Conservation (phyloP, 129 eudicot genomes). For the Escallonia herrerae region DNA sequence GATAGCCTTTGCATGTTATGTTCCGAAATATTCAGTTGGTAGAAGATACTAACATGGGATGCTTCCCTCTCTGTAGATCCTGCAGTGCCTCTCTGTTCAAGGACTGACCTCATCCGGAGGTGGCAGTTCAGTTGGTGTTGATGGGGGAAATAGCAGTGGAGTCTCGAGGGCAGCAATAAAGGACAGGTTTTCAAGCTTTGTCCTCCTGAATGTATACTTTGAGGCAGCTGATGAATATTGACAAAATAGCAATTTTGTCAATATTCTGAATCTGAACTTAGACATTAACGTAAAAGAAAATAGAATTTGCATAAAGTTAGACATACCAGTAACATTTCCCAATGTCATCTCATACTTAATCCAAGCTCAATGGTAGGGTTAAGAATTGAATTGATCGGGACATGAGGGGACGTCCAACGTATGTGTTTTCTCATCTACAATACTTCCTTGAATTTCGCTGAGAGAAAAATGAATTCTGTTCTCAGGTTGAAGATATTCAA, state of each 20-base stretch:
- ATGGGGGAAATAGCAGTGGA: constrained; percentile 89
- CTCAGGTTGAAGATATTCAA: constrained; percentile 81
- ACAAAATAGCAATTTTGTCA: too few species aligned
- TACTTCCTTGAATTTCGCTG: background rate
- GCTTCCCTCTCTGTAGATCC: constrained; percentile 43
- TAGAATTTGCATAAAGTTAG: background rate
- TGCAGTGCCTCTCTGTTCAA: constrained; percentile 80
- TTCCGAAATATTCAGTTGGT: background rate
- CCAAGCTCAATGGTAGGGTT: background rate
- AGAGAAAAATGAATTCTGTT: background rate
- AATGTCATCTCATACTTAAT: background rate
- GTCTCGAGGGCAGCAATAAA: constrained; percentile 80
- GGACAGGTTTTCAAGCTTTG: constrained; percentile 37
- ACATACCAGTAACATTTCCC: background rate
- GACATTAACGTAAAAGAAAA: background rate
- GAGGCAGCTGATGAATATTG: background rate
- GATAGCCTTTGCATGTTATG: background rate
- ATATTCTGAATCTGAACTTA: background rate
- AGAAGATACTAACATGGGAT: background rate
- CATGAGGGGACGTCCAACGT: background rate
- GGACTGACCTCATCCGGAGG: constrained; percentile 96
- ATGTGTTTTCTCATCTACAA: background rate
- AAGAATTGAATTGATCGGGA: background rate
- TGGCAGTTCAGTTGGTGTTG: constrained; percentile 61
- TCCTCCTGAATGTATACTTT: background rate